Percentiles rank a stretch among this genome's conserved stretches.
Evolutionary conservation across 176 grass and related monocot genomes (phyloP).

Genomic region (Coix lacrymajobi): DNA sequence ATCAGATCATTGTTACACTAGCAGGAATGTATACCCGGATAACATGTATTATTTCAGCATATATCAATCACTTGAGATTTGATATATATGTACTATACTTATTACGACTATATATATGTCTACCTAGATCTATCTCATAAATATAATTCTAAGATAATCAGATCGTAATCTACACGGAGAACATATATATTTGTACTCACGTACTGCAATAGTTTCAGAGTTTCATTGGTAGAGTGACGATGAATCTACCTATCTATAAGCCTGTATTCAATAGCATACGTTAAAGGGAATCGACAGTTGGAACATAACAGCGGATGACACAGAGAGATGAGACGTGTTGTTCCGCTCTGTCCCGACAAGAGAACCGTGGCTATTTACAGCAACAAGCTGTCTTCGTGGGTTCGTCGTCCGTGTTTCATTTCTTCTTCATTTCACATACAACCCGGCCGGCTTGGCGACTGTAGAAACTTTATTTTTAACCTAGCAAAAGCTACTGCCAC

Average conservation of each 20-base stretch:
- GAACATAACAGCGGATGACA: neutral
- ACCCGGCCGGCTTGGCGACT: neutral
- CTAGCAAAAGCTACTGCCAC: neutral
- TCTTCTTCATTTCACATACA: neutral
- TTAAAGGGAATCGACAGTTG: conserved; percentile 9
- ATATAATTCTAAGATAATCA: neutral
- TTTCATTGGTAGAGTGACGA: neutral
- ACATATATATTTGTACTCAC: neutral
- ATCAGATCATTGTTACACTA: neutral
- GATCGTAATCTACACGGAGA: neutral
- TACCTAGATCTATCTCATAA: neutral
- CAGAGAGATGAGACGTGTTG: neutral
- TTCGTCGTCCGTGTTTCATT: conserved; percentile 1
- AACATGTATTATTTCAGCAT: neutral
- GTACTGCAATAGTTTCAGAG: neutral
- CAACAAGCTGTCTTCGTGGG: neutral
- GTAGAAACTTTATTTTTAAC: conserved; percentile 26
- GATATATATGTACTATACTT: neutral
- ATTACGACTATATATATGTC: neutral
- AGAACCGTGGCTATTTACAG: conserved; percentile 25
- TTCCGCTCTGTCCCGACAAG: conserved; percentile 21
- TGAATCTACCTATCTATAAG: too few relatives aligned
- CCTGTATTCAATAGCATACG: neutral
- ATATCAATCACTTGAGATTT: neutral
- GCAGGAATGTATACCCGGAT: neutral